Evolutionary conservation across 768 basidiomycete genomes (phyloP).

Genomic region (Pisolithus albus): DNA sequence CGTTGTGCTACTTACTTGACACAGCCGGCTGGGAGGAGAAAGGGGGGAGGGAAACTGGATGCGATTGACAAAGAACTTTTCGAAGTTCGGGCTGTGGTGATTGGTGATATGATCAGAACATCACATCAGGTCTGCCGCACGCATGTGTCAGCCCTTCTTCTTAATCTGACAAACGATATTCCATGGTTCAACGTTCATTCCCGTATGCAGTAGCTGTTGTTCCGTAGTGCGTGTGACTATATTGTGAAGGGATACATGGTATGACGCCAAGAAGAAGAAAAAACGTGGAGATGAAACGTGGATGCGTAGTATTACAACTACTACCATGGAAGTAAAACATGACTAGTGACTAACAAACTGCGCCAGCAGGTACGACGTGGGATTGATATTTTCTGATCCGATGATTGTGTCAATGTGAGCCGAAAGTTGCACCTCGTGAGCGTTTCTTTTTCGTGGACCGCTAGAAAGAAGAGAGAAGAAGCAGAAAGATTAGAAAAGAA

Average conservation of each 20-base stretch:
- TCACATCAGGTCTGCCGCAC: neutral
- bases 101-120: too few species aligned
- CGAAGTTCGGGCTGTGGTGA: too few species aligned
- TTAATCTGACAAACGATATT: neutral
- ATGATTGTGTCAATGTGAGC: neutral
- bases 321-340: neutral
- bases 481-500: neutral
- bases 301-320: neutral
- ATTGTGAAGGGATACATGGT: neutral
- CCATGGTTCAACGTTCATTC: neutral
- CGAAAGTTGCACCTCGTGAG: neutral
- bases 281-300: neutral
- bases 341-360: neutral
- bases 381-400: neutral
- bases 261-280: neutral
- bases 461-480: conserved; percentile 1
- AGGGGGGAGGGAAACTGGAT: too few species aligned
- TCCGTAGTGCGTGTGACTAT: neutral
- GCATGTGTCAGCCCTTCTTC: neutral
- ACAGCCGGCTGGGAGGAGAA: too few species aligned
- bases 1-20: too few species aligned
- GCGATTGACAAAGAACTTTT: too few species aligned
- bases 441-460: neutral
- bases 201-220: neutral
- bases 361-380: neutral